A percentile compares a stretch with the other conserved stretches of the same genome.
These are phyloP conservation scores for Coniella vitis DNA, from an alignment of 2,329 filamentous ascomycete genomes.

Conservation along the genomic window DNA sequence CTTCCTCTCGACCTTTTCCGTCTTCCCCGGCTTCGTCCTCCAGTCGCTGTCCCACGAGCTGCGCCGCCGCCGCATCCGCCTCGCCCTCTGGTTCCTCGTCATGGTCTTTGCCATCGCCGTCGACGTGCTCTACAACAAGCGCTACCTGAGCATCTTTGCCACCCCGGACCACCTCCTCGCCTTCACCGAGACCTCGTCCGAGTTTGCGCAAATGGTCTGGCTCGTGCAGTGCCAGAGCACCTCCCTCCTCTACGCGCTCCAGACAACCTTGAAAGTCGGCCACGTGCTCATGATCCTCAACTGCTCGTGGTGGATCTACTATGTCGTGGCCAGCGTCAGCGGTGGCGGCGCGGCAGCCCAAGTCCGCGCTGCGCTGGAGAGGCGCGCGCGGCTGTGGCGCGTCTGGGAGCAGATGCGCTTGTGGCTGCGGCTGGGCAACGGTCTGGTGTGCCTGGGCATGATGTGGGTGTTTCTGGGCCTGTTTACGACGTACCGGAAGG, in stretches of 20 bases:
- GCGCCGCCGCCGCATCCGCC: constrained; percentile 16
- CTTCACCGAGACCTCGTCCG: not conserved
- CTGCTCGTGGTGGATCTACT: constrained; percentile 16
- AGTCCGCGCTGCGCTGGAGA: not conserved
- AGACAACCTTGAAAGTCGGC: constrained; percentile 1
- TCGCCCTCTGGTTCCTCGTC: constrained; percentile 19
- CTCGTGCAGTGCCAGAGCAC: constrained; percentile 9
- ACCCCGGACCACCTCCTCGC: not conserved
- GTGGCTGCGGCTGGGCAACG: constrained; percentile 15
- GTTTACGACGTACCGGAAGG: constrained; percentile 22
- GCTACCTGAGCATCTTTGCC: constrained; percentile 9
- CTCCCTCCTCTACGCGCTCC: constrained; percentile 3
- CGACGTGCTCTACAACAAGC: constrained; percentile 16
- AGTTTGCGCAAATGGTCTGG: constrained; percentile 7
- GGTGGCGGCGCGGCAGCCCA: not conserved
- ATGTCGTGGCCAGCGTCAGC: constrained; percentile 3
- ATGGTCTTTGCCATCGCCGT: constrained; percentile 16
- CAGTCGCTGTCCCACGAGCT: constrained; percentile 15
- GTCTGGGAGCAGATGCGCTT: constrained; percentile 4
- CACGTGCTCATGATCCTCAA: constrained; percentile 16
- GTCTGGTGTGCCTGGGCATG: constrained; percentile 15
- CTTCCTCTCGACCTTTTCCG: constrained; percentile 11
- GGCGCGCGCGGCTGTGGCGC: not conserved
- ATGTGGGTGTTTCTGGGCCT: constrained; percentile 25
- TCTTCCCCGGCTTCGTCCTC: constrained; percentile 12